Evolutionary conservation across 306 rosid genomes (phyloP).

Genomic region (Vigna trinervia): DNA sequence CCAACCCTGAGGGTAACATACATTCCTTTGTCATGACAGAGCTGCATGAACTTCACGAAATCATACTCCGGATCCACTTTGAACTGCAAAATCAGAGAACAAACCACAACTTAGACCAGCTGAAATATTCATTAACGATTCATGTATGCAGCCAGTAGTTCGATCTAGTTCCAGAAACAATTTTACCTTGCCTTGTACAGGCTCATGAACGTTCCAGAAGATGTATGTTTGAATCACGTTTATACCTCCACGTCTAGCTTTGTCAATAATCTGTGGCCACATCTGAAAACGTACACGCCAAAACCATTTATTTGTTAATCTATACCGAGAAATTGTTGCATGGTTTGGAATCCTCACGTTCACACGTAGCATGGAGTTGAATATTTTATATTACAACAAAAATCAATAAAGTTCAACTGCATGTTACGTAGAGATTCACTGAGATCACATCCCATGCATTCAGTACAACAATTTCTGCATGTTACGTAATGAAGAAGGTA

Average conservation of each 20-base stretch:
- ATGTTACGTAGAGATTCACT: not conserved
- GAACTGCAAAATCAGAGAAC: slow-evolving; percentile 49
- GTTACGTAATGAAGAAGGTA: slow-evolving; percentile 42
- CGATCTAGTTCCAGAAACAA: not conserved
- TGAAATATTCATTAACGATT: not conserved
- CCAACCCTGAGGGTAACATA: slow-evolving; percentile 85
- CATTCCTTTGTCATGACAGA: slow-evolving; percentile 64
- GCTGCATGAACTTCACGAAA: slow-evolving; percentile 67
- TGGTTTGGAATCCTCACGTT: too few species aligned
- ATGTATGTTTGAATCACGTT: slow-evolving; percentile 85
- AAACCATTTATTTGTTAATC: not conserved
- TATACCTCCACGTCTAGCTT: slow-evolving; percentile 80
- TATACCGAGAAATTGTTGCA: too few species aligned
- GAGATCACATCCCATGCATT: too few species aligned
- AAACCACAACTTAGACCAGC: slow-evolving; percentile 17
- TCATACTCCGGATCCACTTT: slow-evolving; percentile 62
- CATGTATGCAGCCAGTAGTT: not conserved
- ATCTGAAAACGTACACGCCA: slow-evolving; percentile 50
- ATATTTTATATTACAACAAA: too few species aligned
- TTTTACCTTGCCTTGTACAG: slow-evolving; percentile 70
- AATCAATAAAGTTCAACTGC: too few species aligned
- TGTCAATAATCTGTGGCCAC: slow-evolving; percentile 74
- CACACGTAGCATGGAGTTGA: too few species aligned
- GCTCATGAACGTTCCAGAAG: slow-evolving; percentile 92
- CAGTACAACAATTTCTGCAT: too few species aligned